Conservation (phyloP, 257 asterid genomes). For the Voacanga thouarsii region DNA sequence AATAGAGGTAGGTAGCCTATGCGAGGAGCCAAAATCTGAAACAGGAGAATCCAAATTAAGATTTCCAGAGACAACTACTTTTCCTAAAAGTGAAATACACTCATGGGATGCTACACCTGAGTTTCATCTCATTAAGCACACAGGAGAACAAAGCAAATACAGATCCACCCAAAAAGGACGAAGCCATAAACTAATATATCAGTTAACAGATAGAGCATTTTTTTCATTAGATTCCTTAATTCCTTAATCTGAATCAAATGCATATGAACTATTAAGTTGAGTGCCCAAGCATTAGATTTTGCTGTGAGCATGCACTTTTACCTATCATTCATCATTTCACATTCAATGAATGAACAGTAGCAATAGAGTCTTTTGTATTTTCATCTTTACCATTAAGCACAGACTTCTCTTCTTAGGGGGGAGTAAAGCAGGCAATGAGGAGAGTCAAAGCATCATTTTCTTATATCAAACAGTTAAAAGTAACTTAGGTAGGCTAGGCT, state of each 20-base stretch:
- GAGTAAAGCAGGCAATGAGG: background rate
- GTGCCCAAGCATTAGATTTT: background rate
- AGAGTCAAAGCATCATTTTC: background rate
- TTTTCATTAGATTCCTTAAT: background rate
- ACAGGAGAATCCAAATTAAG: slow-evolving; percentile 17
- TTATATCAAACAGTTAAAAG: background rate
- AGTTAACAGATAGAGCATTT: too few relatives aligned
- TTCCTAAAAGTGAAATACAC: background rate
- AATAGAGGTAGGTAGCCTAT: slow-evolving; percentile 89
- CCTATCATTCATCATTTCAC: background rate
- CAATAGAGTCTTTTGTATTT: background rate
- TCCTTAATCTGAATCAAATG: background rate
- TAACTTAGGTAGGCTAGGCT: background rate
- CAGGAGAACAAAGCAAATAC: background rate
- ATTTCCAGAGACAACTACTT: slow-evolving; percentile 11
- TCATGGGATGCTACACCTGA: background rate
- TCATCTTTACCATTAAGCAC: background rate
- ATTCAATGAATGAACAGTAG: background rate
- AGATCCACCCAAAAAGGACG: slow-evolving; percentile 1
- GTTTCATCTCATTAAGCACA: background rate
- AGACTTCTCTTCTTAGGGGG: background rate
- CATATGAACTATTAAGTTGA: background rate
- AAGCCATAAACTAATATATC: background rate
- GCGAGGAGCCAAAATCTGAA: slow-evolving; percentile 93
- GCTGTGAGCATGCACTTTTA: background rate